Evolutionary conservation across 768 basidiomycete genomes (phyloP).

Genomic region (Lactarius deliciosus): DNA sequence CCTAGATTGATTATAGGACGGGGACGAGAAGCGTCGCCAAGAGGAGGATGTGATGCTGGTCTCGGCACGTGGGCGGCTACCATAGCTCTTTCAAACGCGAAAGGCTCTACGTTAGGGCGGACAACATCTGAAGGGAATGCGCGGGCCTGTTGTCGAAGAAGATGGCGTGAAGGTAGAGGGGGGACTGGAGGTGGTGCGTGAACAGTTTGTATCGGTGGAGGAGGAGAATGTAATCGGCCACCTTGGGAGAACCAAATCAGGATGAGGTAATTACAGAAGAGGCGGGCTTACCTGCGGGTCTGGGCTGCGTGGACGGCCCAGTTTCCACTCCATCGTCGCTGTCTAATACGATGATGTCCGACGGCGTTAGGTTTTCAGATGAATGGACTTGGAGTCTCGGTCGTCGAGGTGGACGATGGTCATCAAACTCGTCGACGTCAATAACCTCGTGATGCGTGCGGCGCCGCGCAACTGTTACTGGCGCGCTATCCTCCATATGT

Average conservation of each 20-base stretch:
- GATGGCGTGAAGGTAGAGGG: conserved; percentile 42
- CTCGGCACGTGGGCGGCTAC: conserved; percentile 28
- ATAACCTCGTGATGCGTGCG: conserved; percentile 38
- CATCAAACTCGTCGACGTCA: conserved; percentile 46
- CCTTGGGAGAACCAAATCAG: conserved; percentile 18
- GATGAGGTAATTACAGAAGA: conserved; percentile 18
- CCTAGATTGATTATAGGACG: conserved; percentile 63
- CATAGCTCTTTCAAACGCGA: conserved; percentile 49
- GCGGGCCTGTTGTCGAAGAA: conserved; percentile 31
- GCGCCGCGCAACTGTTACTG: conserved; percentile 25
- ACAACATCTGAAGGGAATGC: conserved; percentile 43
- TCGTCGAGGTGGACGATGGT: conserved; percentile 29
- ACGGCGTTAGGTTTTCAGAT: conserved; percentile 1
- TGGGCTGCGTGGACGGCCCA: conserved; percentile 24
- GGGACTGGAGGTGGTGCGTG: conserved; percentile 57
- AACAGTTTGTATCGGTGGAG: conserved; percentile 20
- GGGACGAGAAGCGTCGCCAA: conserved; percentile 51
- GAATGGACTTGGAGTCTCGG: neutral
- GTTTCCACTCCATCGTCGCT: conserved; percentile 41
- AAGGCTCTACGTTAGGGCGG: conserved; percentile 50
- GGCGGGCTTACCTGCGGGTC: conserved; percentile 29
- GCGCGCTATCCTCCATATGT: conserved; percentile 8
- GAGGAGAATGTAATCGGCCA: conserved; percentile 28
- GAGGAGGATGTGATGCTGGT: conserved; percentile 34
- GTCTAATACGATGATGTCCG: conserved; percentile 39